Percentiles rank a stretch among this genome's conserved stretches.
These are phyloP conservation scores for Eustoma russellianum DNA, from an alignment of 257 asterid genomes.

Conservation along the genomic window DNA sequence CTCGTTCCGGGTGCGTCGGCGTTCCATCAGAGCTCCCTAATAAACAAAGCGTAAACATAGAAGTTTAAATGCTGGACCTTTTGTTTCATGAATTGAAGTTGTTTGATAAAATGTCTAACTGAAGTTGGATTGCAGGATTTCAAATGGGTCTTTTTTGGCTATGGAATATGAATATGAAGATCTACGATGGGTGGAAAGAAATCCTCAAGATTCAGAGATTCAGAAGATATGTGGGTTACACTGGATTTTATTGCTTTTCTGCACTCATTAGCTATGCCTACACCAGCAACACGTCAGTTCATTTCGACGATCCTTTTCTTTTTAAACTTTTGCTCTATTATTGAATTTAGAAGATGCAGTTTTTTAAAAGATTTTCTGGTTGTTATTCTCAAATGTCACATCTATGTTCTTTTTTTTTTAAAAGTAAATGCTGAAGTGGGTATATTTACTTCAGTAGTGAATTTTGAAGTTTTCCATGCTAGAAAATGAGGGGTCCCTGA, in stretches of 20 bases:
- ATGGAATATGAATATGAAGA: conserved; percentile 21
- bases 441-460: too few species aligned
- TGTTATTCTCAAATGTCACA: too few species aligned
- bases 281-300: conserved; percentile 80
- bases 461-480: too few species aligned
- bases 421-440: too few species aligned
- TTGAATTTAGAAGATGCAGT: too few species aligned
- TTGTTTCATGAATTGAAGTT: conserved; percentile 4
- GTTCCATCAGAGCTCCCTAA: too few species aligned
- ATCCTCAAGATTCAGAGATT: conserved; percentile 83
- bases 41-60: not conserved
- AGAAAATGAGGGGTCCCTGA: too few species aligned
- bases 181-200: conserved; percentile 49
- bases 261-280: conserved; percentile 59
- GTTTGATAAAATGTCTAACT: conserved; percentile 37
- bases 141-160: not conserved
- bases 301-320: not conserved
- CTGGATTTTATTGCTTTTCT: conserved; percentile 65
- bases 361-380: too few species aligned
- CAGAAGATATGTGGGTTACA: conserved; percentile 64
- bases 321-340: not conserved
- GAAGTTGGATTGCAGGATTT: conserved; percentile 5
- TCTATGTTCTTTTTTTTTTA: too few species aligned
- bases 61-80: not conserved
- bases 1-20: too few species aligned